These are phyloP conservation scores for Fusarium dimerum DNA, from an alignment of 2,329 filamentous ascomycete genomes.

Conservation along the genomic window DNA sequence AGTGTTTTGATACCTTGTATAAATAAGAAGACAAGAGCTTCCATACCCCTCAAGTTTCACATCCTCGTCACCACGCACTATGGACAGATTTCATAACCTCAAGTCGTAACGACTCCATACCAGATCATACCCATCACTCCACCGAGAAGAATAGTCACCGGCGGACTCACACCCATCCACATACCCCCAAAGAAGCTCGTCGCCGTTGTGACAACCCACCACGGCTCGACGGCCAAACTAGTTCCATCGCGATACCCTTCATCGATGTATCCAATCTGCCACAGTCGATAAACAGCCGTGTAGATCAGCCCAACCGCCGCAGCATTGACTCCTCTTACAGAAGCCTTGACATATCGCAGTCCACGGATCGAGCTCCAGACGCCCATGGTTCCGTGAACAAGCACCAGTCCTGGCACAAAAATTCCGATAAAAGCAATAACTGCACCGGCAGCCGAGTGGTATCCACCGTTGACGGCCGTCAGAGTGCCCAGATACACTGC, in stretches of 20 bases:
- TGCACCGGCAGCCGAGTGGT: slow-evolving; percentile 46
- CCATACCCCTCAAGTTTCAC: too few species aligned
- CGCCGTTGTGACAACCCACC: slow-evolving; percentile 63
- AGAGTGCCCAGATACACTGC: slow-evolving; percentile 59
- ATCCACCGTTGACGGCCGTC: slow-evolving; percentile 41
- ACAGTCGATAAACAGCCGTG: slow-evolving; percentile 64
- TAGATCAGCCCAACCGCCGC: slow-evolving; percentile 63
- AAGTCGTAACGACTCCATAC: slow-evolving; percentile 30
- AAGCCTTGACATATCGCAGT: slow-evolving; percentile 47
- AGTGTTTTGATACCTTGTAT: neutral
- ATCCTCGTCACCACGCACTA: too few species aligned
- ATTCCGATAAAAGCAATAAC: slow-evolving; percentile 54
- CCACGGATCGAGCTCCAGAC: slow-evolving; percentile 55
- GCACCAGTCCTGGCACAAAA: slow-evolving; percentile 50
- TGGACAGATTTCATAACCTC: neutral
- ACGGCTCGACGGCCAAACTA: slow-evolving; percentile 59
- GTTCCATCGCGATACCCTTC: slow-evolving; percentile 48
- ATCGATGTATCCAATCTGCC: slow-evolving; percentile 62
- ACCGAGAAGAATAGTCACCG: slow-evolving; percentile 36
- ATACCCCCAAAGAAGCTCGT: slow-evolving; percentile 47
- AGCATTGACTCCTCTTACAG: slow-evolving; percentile 59
- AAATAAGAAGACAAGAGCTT: too few species aligned
- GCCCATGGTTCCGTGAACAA: slow-evolving; percentile 53
- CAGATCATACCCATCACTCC: slow-evolving; percentile 36
- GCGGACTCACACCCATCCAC: slow-evolving; percentile 35